Evolutionary conservation across 1,284 basidiomycete species (phyloP), one percentile per base, ranked within the genome.

Genomic region (Marasmius fiardii): DNA sequence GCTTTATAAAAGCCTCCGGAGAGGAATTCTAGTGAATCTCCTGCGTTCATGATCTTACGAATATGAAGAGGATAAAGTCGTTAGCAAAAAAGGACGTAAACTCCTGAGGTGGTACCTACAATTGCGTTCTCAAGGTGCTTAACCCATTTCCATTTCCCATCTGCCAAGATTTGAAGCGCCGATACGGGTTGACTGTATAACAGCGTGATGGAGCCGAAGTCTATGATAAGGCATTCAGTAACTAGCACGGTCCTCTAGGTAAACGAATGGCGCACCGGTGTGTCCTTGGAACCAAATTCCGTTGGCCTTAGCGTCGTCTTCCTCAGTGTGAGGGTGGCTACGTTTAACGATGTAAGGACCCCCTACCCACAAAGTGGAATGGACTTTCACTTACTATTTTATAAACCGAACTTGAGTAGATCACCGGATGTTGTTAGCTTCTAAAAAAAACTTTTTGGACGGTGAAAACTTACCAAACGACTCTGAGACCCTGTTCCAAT

Each of bases 351-450:
- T 31, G 10, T 10, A 4, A 31, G 28, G 28, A 4, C 28, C 28
- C 10, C 28, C 28, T 4, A 4, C 28, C n/a, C n/a, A n/a, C n/a
- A n/a, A n/a, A n/a, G n/a, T n/a, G n/a, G n/a, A n/a, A n/a, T n/a
- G n/a, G n/a, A 31, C 28, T 31, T 7, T 2, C 21, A 62, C 68
- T 28, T 43, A 80, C 79, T 82, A 82, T 64, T 82, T 82, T 78
- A 82, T 81, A 64, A 79, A 81, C n/a, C 78, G 71, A 2, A 76
- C 79, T 82, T n/a, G n/a, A n/a, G n/a, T n/a, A n/a, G n/a, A n/a
- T n/a, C n/a, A 37, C 45, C 35, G 18, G 8, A 8, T 11, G 31
- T n/a, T n/a, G n/a, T n/a, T n/a, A n/a, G n/a, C n/a, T n/a, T n/a
- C n/a, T n/a, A n/a, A n/a, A n/a, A n/a, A n/a, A n/a, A n/a, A n/a